A percentile compares a stretch with the other conserved stretches of the same genome.
Evolutionary conservation across 2,329 filamentous ascomycete genomes (phyloP).

Genomic region (Botryosphaeria agaves): DNA sequence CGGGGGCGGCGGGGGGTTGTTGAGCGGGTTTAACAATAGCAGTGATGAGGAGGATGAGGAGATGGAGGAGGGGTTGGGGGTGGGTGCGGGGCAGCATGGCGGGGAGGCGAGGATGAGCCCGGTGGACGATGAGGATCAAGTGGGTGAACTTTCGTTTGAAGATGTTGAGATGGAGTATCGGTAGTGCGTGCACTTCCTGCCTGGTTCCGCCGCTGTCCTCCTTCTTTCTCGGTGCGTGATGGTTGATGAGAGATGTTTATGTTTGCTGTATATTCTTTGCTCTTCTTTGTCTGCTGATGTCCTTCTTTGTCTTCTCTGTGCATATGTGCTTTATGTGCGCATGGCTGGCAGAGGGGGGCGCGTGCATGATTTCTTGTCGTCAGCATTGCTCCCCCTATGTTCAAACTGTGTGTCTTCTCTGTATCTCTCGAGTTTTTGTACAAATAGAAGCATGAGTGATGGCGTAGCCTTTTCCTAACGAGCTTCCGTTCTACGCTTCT

Average conservation of each 20-base stretch:
- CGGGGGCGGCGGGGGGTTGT: constrained; percentile 54
- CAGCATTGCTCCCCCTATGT: too few relatives aligned
- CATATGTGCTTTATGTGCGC: neutral
- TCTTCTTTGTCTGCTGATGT: neutral
- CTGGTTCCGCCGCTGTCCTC: too few relatives aligned
- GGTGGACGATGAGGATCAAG: constrained; percentile 42
- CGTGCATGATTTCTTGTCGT: too few relatives aligned
- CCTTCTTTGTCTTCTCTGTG: neutral
- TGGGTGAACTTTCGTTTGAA: constrained; percentile 47
- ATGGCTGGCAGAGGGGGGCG: too few relatives aligned
- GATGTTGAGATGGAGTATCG: constrained; percentile 43
- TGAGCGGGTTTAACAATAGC: constrained; percentile 84
- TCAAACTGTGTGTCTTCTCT: too few relatives aligned
- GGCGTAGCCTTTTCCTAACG: too few relatives aligned
- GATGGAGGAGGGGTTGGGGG: constrained; percentile 67
- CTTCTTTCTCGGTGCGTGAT: too few relatives aligned
- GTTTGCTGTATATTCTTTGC: neutral
- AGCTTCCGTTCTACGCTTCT: too few relatives aligned
- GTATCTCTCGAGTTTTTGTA: too few relatives aligned
- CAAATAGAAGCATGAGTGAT: too few relatives aligned
- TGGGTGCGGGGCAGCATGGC: too few relatives aligned
- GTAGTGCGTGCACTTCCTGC: too few relatives aligned
- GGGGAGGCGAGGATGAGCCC: constrained; percentile 24
- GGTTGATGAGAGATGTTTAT: neutral
- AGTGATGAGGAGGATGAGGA: constrained; percentile 96